A percentile compares a stretch with the other conserved stretches of the same genome.
These are phyloP conservation scores for Albizia julibrissin DNA, from an alignment of 306 rosid genomes.

Conservation along the genomic window DNA sequence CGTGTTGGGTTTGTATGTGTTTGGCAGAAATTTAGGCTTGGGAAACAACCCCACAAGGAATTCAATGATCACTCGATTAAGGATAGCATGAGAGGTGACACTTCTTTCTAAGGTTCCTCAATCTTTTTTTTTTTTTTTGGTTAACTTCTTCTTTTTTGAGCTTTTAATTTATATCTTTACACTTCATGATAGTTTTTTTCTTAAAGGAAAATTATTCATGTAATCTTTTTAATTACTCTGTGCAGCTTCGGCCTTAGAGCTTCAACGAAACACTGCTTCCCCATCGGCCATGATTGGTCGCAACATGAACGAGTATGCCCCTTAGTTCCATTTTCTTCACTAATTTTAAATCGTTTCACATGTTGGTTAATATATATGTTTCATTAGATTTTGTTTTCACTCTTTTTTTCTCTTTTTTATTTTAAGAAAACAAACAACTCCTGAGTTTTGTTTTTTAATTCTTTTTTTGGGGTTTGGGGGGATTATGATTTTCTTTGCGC, in stretches of 20 bases:
- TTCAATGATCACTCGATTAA: conserved; percentile 94
- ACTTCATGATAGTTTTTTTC: conserved; percentile 27
- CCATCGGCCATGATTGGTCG: conserved; percentile 87
- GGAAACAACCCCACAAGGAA: conserved; percentile 99
- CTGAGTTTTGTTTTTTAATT: not conserved
- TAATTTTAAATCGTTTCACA: not conserved
- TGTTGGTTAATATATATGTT: not conserved
- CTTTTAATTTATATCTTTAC: conserved; percentile 37
- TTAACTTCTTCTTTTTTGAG: not conserved
- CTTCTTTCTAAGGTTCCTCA: conserved; percentile 67
- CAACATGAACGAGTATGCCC: conserved; percentile 89
- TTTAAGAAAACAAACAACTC: conserved; percentile 1
- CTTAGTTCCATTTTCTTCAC: not conserved
- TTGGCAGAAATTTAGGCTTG: conserved; percentile 87
- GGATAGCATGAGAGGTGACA: conserved; percentile 81
- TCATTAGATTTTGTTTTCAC: conserved; percentile 5
- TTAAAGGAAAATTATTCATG: not conserved
- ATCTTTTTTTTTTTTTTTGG: not conserved
- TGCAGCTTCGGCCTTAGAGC: conserved; percentile 81
- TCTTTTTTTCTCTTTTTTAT: not conserved
- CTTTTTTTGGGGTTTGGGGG: conserved; percentile 33
- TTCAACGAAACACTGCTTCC: conserved; percentile 82
- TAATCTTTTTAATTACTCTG: conserved; percentile 35
- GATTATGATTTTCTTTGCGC: conserved; percentile 44
- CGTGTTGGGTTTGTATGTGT: conserved; percentile 8